Evolutionary conservation across 1,139 yeast genomes (phyloP).

Genomic region (Taiozyma sp.): DNA sequence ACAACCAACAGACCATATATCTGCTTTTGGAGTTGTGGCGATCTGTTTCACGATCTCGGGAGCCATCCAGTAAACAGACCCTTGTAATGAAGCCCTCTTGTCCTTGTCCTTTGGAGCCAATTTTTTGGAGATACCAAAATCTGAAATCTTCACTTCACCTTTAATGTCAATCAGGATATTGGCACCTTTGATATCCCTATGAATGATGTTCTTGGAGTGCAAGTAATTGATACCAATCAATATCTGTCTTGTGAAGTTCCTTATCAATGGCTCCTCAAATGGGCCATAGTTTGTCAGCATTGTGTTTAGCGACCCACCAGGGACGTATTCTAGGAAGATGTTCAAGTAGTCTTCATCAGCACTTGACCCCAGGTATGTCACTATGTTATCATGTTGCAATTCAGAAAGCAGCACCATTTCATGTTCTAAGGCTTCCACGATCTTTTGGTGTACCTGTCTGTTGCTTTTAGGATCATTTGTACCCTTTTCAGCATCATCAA

Average conservation of each 20-base stretch:
- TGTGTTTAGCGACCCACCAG: conserved; percentile 93
- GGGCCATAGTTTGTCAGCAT: conserved; percentile 86
- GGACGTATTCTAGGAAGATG: conserved; percentile 90
- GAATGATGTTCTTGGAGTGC: conserved; percentile 81
- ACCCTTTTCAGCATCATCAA: conserved; percentile 12
- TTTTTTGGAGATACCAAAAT: conserved; percentile 89
- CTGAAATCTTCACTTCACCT: conserved; percentile 89
- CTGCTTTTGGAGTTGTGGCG: conserved; percentile 85
- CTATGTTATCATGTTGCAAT: conserved; percentile 87
- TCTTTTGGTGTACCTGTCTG: conserved; percentile 41
- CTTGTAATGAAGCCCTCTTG: conserved; percentile 83
- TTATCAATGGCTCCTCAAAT: conserved; percentile 82
- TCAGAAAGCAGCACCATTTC: conserved; percentile 80
- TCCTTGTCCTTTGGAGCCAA: conserved; percentile 29
- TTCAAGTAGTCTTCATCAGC: conserved; percentile 68
- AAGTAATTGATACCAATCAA: conserved; percentile 76
- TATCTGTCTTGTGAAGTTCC: conserved; percentile 82
- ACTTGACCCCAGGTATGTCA: conserved; percentile 83
- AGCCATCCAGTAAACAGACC: conserved; percentile 98
- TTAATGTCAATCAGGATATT: conserved; percentile 85
- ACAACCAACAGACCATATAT: conserved; percentile 95
- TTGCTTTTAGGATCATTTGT: conserved; percentile 8
- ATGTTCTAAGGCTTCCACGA: conserved; percentile 81
- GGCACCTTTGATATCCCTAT: conserved; percentile 92
- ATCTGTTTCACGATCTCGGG: conserved; percentile 95